phyloP scores from a whole-genome alignment of 2,329 filamentous ascomycete species.

The Ophiobolus disseminans region DNA sequence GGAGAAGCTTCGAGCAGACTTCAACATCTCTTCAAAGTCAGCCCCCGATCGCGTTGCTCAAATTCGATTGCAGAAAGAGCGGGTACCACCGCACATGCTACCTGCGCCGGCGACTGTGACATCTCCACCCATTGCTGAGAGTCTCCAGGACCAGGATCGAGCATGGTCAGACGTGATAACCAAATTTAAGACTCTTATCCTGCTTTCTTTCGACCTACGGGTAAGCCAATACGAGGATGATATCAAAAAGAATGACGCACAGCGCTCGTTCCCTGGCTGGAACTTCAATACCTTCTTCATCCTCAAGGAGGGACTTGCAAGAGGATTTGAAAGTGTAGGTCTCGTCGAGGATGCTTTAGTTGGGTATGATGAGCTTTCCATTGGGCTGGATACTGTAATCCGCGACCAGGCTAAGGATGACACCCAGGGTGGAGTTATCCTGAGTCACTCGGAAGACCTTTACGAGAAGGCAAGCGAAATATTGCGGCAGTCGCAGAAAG shows the following conservation, averaged over 20 bases:
- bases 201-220: conserved; percentile 87
- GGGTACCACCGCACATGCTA: conserved; percentile 54
- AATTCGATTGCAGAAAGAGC: conserved; percentile 70
- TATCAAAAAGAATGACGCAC: conserved; percentile 90
- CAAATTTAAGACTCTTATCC: conserved; percentile 86
- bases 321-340: conserved; percentile 95
- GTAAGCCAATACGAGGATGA: conserved; percentile 97
- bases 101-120: conserved; percentile 51
- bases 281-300: conserved; percentile 99
- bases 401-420: conserved; percentile 71
- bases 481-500: conserved; percentile 28
- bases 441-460: conserved; percentile 76
- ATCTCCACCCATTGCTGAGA: conserved; percentile 59
- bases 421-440: conserved; percentile 74
- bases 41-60: conserved; percentile 81
- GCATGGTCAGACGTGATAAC: conserved; percentile 84
- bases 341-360: conserved; percentile 93
- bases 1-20: conserved; percentile 89
- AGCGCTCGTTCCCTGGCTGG: conserved; percentile 89
- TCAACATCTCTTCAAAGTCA: conserved; percentile 79
- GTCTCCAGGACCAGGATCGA: conserved; percentile 76
- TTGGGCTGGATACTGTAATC: conserved; percentile 83
- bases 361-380: conserved; percentile 91
- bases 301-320: conserved; percentile 90
- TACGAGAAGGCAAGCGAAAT: conserved; percentile 55